Evolutionary conservation across 495 filamentous ascomycete species (phyloP), one percentile per base, ranked within the genome.

Genomic region (Bathelium albidoporum): DNA sequence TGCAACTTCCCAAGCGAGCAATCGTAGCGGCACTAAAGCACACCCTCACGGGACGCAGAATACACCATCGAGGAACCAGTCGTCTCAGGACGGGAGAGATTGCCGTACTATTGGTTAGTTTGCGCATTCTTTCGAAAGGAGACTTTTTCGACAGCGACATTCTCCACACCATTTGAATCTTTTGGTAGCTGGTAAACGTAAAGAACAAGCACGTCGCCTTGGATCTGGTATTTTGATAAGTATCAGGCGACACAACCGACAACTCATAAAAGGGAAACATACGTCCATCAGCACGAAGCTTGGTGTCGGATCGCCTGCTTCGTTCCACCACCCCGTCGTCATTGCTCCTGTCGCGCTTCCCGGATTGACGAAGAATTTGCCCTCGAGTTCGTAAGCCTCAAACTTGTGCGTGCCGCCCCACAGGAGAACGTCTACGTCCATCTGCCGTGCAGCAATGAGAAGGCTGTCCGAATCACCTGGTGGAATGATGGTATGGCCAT

Each of bases 231-330:
- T 32, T 36, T 24, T 7, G 7, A 20, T 55, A 10, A 55, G 49
- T 29, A 7, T 29, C 12, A 55, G 20, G 16, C 2, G 16, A 55
- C 9, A 9, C 12, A 28, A 29, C 5, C 2, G 43, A 65, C 2
- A 28, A 22, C 2, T 55, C 24, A 24, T 9, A 24, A 28, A 61
- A 10, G 32, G 32, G 55, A 34, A 32, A 63, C 59, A 52, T 72
- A 97, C 94, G 83, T 99, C 95, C 94, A 99, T 97, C 76, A 99
- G 76, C 74, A 94, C 96, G 76, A 99, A 99, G 72, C 95, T 97
- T 58, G 94, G 94, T 62, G 87, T 86, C 63, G 89, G 88, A 41
- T 95, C 90, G 72, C 96, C 92, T 22, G 82, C 86, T 20, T 85
- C 84, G 59, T 34, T 80, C 81, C 78, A 83, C 80, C 79, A 89